Conservation (phyloP, 345 rosid genomes). For the Angophora floribunda region DNA sequence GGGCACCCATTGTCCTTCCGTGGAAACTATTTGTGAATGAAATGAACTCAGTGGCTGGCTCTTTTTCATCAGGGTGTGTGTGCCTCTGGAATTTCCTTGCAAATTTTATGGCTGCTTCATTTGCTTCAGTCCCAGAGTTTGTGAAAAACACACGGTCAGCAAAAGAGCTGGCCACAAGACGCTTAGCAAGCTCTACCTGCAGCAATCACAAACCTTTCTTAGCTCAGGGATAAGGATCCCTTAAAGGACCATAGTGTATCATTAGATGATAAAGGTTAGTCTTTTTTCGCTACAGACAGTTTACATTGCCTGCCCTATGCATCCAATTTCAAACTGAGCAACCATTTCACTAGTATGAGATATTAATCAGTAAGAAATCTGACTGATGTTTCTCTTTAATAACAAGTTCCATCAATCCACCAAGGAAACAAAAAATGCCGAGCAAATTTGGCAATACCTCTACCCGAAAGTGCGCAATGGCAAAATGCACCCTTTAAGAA, state of each 20-base stretch:
- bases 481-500: background rate
- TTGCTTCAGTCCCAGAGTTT: slow-evolving; percentile 93
- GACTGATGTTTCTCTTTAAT: background rate
- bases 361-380: background rate
- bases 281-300: background rate
- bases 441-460: background rate
- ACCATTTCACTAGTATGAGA: background rate
- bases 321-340: background rate
- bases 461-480: background rate
- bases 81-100: slow-evolving; percentile 78
- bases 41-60: slow-evolving; percentile 58
- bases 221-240: background rate
- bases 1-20: slow-evolving; percentile 92
- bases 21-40: slow-evolving; percentile 79
- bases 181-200: slow-evolving; percentile 78
- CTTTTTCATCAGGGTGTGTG: slow-evolving; percentile 34
- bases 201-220: background rate
- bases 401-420: background rate
- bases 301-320: background rate
- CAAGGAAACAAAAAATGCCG: background rate
- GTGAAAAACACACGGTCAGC: slow-evolving; percentile 84
- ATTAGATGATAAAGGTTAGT: background rate
- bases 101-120: slow-evolving; percentile 95
- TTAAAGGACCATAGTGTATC: background rate
- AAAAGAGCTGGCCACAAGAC: slow-evolving; percentile 61